phyloP scores from a whole-genome alignment of 2,329 filamentous ascomycete species.

The Fusarium cyanostomum region DNA sequence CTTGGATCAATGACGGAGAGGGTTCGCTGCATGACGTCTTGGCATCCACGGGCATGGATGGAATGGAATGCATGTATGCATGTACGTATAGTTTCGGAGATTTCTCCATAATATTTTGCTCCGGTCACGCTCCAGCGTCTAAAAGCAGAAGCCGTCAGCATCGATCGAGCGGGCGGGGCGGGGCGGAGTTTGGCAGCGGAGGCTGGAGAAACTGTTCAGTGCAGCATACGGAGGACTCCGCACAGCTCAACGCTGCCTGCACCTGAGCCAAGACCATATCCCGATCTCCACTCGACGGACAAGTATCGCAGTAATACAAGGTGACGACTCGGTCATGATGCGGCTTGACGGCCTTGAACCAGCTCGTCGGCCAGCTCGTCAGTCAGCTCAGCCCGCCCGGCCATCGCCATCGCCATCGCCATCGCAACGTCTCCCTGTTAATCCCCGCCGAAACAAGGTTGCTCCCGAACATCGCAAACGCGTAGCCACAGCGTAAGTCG shows the following conservation, averaged over 20 bases:
- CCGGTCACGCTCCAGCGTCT: neutral
- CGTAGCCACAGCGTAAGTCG: slow-evolving; percentile 59
- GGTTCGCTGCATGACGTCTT: no score
- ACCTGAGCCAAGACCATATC: slow-evolving; percentile 5
- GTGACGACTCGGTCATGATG: slow-evolving; percentile 17
- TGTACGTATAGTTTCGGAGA: no score
- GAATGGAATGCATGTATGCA: no score
- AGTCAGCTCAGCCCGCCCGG: slow-evolving; percentile 6
- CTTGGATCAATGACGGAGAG: no score
- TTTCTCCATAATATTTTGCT: no score
- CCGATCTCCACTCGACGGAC: slow-evolving; percentile 9
- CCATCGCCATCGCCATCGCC: slow-evolving; percentile 39
- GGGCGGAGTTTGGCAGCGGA: no score
- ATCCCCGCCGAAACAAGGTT: slow-evolving; percentile 60
- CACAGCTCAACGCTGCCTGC: neutral
- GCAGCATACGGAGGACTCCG: neutral
- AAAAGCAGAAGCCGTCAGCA: neutral
- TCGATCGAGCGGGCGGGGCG: no score
- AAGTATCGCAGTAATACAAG: neutral
- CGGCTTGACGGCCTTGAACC: slow-evolving; percentile 19
- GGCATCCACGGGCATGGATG: no score
- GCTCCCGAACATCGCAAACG: slow-evolving; percentile 58
- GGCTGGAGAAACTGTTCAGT: neutral
- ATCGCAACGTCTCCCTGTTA: slow-evolving; percentile 57
- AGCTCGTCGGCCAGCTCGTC: neutral